These are phyloP conservation scores for Nicotiana otophora DNA, from an alignment of 257 asterid species.

Conservation along the genomic window DNA sequence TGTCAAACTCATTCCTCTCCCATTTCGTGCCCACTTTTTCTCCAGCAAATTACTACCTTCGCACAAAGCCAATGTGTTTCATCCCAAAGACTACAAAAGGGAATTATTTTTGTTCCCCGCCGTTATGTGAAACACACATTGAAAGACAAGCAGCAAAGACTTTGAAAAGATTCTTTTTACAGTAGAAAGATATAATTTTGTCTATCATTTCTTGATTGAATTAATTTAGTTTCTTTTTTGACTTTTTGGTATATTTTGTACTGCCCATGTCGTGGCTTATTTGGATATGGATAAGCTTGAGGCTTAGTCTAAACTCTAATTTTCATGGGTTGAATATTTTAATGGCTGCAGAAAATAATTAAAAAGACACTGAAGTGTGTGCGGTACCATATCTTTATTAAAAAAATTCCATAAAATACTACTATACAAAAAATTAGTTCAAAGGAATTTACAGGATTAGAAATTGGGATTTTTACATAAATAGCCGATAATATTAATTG, in stretches of 20 bases:
- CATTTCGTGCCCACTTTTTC: too few species aligned
- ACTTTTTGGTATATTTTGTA: not conserved
- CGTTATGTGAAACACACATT: not conserved
- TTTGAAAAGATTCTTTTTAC: not conserved
- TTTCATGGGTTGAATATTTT: not conserved
- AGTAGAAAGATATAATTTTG: not conserved
- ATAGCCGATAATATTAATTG: too few species aligned
- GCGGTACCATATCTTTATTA: not conserved
- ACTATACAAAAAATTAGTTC: not conserved
- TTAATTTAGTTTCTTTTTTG: conserved; percentile 4
- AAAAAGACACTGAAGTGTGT: not conserved
- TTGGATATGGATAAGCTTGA: conserved; percentile 3
- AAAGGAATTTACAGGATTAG: not conserved
- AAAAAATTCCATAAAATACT: not conserved
- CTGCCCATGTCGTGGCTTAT: not conserved
- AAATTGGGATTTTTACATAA: not conserved
- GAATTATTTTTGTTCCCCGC: not conserved
- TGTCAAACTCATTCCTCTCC: too few species aligned
- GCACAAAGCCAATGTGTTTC: too few species aligned
- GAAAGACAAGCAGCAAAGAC: not conserved
- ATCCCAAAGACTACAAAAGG: too few species aligned
- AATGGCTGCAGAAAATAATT: not conserved
- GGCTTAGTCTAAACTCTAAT: not conserved
- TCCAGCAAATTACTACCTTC: too few species aligned
- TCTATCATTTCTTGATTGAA: not conserved